phyloP scores from a whole-genome alignment of 805 yeast genomes.

The Metahyphopichia silvanorum region DNA sequence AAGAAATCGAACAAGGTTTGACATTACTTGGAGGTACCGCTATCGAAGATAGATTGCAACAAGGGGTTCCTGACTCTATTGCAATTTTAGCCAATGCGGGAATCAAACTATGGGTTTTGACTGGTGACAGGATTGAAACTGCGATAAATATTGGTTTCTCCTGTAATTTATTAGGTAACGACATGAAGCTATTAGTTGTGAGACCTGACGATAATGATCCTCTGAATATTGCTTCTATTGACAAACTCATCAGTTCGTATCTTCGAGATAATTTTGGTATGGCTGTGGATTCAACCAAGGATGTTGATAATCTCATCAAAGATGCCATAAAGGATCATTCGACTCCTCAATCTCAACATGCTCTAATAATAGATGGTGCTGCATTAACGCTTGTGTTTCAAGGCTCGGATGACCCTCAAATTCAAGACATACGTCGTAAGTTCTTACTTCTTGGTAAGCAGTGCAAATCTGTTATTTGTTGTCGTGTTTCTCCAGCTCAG shows the following conservation, averaged over 20 bases:
- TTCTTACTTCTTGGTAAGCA: conserved; percentile 71
- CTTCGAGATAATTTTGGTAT: conserved; percentile 47
- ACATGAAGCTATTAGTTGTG: conserved; percentile 68
- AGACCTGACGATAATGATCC: conserved; percentile 55
- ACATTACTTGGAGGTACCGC: conserved; percentile 74
- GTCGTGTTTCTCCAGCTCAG: conserved; percentile 82
- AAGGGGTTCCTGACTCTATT: conserved; percentile 75
- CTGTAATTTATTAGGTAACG: conserved; percentile 64
- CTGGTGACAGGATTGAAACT: conserved; percentile 81
- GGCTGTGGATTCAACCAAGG: conserved; percentile 27
- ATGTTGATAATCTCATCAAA: conserved; percentile 37
- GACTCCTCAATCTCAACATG: conserved; percentile 56
- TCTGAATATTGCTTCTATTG: conserved; percentile 34
- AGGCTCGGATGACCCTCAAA: conserved; percentile 12
- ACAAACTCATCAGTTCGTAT: conserved; percentile 42
- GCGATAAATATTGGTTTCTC: conserved; percentile 83
- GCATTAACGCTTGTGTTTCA: conserved; percentile 48
- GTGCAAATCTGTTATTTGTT: conserved; percentile 75
- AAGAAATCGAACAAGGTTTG: conserved; percentile 57
- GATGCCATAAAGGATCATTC: conserved; percentile 59
- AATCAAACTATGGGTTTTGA: conserved; percentile 77
- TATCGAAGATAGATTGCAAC: conserved; percentile 75
- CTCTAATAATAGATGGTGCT: conserved; percentile 69
- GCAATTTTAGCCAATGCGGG: conserved; percentile 67
- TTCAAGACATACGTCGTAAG: conserved; percentile 32